Percentiles rank a stretch among this genome's conserved stretches.
Conservation (phyloP, 2,329 filamentous ascomycete genomes). For the Monilinia aucupariae region DNA sequence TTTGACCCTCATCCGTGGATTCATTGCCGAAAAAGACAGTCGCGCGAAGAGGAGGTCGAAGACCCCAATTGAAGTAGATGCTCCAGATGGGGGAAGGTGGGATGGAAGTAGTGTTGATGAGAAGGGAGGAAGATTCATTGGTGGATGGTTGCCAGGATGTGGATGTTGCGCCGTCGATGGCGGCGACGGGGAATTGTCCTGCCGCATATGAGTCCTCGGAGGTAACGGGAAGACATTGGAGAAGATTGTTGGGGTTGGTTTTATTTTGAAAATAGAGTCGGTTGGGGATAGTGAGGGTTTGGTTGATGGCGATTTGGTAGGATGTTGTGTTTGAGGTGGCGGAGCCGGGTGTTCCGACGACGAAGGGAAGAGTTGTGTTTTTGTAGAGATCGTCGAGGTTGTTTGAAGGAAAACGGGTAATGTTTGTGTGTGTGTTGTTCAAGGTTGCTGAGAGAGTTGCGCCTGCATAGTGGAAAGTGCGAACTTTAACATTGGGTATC, state of each 20-base stretch:
- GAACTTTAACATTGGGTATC: slow-evolving; percentile 53
- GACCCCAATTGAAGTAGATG: slow-evolving; percentile 56
- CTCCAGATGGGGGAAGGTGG: slow-evolving; percentile 41
- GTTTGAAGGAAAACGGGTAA: slow-evolving; percentile 47
- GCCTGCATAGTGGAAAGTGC: slow-evolving; percentile 62
- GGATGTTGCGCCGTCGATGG: slow-evolving; percentile 59
- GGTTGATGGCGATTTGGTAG: slow-evolving; percentile 44
- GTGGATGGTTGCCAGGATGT: slow-evolving; percentile 62
- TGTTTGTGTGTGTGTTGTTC: slow-evolving; percentile 59
- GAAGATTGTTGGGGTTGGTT: slow-evolving; percentile 54
- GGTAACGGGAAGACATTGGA: slow-evolving; percentile 55
- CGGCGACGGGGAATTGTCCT: slow-evolving; percentile 64
- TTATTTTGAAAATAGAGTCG: slow-evolving; percentile 49
- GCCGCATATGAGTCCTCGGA: slow-evolving; percentile 47
- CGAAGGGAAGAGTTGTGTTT: slow-evolving; percentile 52
- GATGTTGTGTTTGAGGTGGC: slow-evolving; percentile 37
- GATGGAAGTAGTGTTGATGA: slow-evolving; percentile 44
- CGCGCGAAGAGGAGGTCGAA: slow-evolving; percentile 49
- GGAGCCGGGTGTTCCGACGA: slow-evolving; percentile 44
- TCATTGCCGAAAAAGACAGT: slow-evolving; percentile 48
- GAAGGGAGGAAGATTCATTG: slow-evolving; percentile 48
- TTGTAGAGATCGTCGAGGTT: slow-evolving; percentile 53
- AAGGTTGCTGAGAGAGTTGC: slow-evolving; percentile 56
- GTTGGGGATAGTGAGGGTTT: slow-evolving; percentile 52
- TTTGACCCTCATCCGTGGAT: slow-evolving; percentile 20